These are phyloP conservation scores for Lecanosticta acicola DNA, from an alignment of 2,329 filamentous ascomycete species.

Conservation along the genomic window DNA sequence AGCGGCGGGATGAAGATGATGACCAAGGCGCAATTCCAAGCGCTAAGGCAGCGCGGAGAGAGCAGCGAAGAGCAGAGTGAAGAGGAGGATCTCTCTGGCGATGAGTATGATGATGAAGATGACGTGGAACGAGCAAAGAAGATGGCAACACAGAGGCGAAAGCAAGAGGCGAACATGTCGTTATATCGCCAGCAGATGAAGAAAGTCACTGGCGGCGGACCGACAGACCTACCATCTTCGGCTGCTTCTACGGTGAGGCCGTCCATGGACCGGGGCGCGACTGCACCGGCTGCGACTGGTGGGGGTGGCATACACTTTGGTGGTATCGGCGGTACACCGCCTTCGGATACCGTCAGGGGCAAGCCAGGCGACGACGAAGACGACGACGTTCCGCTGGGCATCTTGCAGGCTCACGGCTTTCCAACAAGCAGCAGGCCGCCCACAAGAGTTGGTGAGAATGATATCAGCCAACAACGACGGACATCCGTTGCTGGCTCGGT, in stretches of 20 bases:
- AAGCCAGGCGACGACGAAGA: constrained; percentile 62
- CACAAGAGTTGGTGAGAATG: constrained; percentile 54
- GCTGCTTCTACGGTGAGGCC: constrained; percentile 46
- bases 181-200: constrained; percentile 94
- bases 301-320: constrained; percentile 25
- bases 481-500: constrained; percentile 45
- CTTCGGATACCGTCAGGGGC: constrained; percentile 20
- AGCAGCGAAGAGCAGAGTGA: constrained; percentile 35
- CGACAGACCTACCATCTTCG: constrained; percentile 38
- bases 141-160: constrained; percentile 69
- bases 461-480: constrained; percentile 51
- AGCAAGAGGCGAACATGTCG: constrained; percentile 84
- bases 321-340: constrained; percentile 28
- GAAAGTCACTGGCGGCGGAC: constrained; percentile 78
- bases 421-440: constrained; percentile 72
- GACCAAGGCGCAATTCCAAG: constrained; percentile 82
- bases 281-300: constrained; percentile 15
- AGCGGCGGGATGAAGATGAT: constrained; percentile 60
- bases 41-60: constrained; percentile 62
- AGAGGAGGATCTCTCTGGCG: constrained; percentile 49
- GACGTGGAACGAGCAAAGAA: constrained; percentile 70
- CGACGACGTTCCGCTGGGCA: constrained; percentile 80
- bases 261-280: constrained; percentile 49
- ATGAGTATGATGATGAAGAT: constrained; percentile 66
- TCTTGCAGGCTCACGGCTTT: constrained; percentile 83